Evolutionary conservation across 1,284 basidiomycete genomes (phyloP).

Genomic region (Puccinia horiana): DNA sequence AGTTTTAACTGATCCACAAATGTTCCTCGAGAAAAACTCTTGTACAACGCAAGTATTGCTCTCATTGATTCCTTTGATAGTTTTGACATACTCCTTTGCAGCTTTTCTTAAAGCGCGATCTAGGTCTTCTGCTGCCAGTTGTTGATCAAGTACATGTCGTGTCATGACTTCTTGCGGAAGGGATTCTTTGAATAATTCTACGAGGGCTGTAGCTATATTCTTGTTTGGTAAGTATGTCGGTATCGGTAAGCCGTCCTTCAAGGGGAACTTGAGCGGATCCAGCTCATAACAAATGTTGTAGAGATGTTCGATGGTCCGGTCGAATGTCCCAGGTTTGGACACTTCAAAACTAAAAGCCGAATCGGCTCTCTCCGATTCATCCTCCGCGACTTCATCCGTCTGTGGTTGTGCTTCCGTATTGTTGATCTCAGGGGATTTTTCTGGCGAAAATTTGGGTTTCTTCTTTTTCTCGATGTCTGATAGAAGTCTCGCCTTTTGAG

Average conservation of each 20-base stretch:
- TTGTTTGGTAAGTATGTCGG: not conserved
- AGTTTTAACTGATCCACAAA: not conserved
- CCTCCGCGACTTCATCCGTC: not conserved
- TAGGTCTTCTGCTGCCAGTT: slow-evolving; percentile 33
- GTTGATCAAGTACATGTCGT: slow-evolving; percentile 35
- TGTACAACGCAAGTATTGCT: not conserved
- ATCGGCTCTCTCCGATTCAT: not conserved
- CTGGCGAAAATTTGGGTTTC: not conserved
- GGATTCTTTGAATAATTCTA: slow-evolving; percentile 30
- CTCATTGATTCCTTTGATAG: slow-evolving; percentile 19
- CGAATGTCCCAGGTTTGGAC: slow-evolving; percentile 11
- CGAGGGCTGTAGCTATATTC: slow-evolving; percentile 7
- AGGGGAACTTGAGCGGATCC: slow-evolving; percentile 36
- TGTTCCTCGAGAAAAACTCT: not conserved
- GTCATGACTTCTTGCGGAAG: slow-evolving; percentile 11
- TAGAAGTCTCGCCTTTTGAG: slow-evolving; percentile 16
- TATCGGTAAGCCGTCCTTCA: slow-evolving; percentile 7
- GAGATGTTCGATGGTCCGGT: slow-evolving; percentile 32
- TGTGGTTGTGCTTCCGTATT: too few species aligned
- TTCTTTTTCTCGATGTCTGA: slow-evolving; percentile 15
- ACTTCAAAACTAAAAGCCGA: slow-evolving; percentile 9
- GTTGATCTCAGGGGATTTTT: not conserved
- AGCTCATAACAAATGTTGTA: slow-evolving; percentile 25
- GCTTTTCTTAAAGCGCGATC: slow-evolving; percentile 44
- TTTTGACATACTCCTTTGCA: slow-evolving; percentile 33